phyloP scores from a whole-genome alignment of 305 asterid species.

The Galium porrigens region DNA sequence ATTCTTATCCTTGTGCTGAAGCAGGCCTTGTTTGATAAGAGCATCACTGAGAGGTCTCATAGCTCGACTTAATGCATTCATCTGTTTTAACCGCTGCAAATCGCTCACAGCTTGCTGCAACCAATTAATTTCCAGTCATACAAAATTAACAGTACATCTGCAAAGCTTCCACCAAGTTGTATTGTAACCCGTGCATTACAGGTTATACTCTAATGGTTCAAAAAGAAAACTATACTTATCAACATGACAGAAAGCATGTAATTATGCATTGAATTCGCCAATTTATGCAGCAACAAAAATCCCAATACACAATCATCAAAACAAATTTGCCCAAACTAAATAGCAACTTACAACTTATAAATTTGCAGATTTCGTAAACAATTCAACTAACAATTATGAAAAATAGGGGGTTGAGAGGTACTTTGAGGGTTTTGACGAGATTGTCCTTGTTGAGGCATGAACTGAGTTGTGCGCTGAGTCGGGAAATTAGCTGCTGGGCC shows the following conservation, averaged over 20 bases:
- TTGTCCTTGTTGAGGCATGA: slow-evolving; percentile 47
- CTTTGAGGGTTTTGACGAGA: slow-evolving; percentile 53
- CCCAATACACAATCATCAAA: neutral
- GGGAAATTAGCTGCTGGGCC: slow-evolving; percentile 26
- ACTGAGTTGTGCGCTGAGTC: slow-evolving; percentile 39
- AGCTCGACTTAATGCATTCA: slow-evolving; percentile 26
- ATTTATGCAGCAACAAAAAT: too few species aligned
- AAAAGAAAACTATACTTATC: neutral
- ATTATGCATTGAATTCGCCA: neutral
- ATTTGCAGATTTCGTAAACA: neutral
- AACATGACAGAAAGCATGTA: neutral
- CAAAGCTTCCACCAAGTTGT: neutral
- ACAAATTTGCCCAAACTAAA: neutral
- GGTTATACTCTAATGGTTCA: neutral
- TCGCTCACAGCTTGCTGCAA: slow-evolving; percentile 59
- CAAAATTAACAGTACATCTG: neutral
- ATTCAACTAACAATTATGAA: neutral
- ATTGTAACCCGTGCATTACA: neutral
- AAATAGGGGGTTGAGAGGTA: slow-evolving; percentile 4
- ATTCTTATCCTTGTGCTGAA: slow-evolving; percentile 59
- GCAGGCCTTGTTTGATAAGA: slow-evolving; percentile 39
- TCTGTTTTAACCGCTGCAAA: slow-evolving; percentile 42
- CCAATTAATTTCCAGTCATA: neutral
- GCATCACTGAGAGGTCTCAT: slow-evolving; percentile 47
- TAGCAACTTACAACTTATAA: neutral